phyloP scores from a whole-genome alignment of 176 grass and related monocot species.

The Carex cristatella region DNA sequence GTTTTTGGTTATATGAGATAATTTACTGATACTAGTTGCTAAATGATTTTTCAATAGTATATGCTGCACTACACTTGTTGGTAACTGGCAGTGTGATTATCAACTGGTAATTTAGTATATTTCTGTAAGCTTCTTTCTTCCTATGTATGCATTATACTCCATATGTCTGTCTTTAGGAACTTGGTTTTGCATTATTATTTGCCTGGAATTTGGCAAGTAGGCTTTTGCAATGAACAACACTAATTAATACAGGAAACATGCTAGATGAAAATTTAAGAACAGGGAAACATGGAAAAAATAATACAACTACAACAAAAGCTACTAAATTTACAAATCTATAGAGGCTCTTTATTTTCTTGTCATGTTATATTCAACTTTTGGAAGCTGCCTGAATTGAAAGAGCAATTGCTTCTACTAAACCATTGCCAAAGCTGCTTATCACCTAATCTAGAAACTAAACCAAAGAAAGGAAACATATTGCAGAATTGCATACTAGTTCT shows the following conservation, averaged over 20 bases:
- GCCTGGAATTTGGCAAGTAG: not conserved
- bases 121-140: not conserved
- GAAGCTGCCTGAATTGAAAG: not conserved
- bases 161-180: not conserved
- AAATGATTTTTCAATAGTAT: not conserved
- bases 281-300: not conserved
- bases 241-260: not conserved
- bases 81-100: too few relatives aligned
- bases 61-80: too few relatives aligned
- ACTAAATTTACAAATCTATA: conserved; percentile 16
- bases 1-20: not conserved
- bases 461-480: conserved; percentile 7
- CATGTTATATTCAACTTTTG: not conserved
- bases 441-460: conserved; percentile 15
- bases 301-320: not conserved
- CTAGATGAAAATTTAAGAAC: not conserved
- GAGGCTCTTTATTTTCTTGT: not conserved
- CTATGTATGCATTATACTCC: not conserved
- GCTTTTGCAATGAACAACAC: not conserved
- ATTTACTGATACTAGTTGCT: not conserved
- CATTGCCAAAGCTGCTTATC: not conserved
- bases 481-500: conserved; percentile 20
- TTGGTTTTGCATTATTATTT: not conserved
- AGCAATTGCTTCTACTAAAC: not conserved
- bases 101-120: not conserved